Base-by-base conservation (phyloP, 495 filamentous ascomycete species). In the Lasiosphaeriaceae sp. region DNA sequence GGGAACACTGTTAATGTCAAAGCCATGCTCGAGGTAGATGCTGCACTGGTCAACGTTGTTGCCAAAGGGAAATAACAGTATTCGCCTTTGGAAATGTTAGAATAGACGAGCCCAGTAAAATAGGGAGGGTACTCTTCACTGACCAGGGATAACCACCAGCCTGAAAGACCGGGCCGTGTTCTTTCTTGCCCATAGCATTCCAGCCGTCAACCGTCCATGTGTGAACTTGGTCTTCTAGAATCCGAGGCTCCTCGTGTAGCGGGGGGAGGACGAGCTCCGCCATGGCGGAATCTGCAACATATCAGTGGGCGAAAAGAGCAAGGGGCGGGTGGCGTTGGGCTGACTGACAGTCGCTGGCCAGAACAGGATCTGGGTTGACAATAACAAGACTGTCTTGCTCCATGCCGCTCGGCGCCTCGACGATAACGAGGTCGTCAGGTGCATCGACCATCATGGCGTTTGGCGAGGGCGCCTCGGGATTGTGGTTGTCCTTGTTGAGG, bases 21-120 rank as follows among this genome's bases (percentile, higher is more conserved):
- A 92, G 47, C 90, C 94, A 62, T 97, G 94, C 72, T 99, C 94
- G 24, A 99, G 83, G 73, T 99, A 99, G 67, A 99, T 88, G 2
- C 95, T 97, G 44, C 87, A 88, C 58, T 87, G 86, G 60, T 97
- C 93, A 45, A 89, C 86, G 59, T 94, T 90, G 63, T 99, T 99
- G 46, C 94, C 94, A 48, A 84, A 90, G 0, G 94, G 94, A 67
- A 97, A 99, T 61, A 97, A 90, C 21, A 99, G 84, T 65, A 97
- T 86, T 60, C 91, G 89, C 92, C 89, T 92, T 63, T 43, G 34
- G 19, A 37, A 50, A 34, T 58, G 37, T 52, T 51, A 62, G 75
- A 56, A 72, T 31, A 31, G 26, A 31, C 9, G 9, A 44, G 52
- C 23, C 20, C 35, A 44, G 47, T 45, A 26, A 45, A 48, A 14